Evolutionary conservation across 441 rosid genomes (phyloP), one percentile per base, ranked within the genome.

Genomic region (Pelargonium citronellum): DNA sequence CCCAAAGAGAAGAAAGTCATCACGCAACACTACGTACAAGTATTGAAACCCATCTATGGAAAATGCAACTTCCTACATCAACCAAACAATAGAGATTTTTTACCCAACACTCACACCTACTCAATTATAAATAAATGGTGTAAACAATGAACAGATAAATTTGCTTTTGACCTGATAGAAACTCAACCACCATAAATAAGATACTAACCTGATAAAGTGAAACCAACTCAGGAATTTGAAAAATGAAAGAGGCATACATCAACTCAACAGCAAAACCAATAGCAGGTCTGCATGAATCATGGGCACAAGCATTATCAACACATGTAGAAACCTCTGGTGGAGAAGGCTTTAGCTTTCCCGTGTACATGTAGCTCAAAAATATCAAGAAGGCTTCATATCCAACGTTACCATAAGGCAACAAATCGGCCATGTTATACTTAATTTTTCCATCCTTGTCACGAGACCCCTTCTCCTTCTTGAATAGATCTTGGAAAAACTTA

Each of bases 241-340:
- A 94, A 69, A 86, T 81, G 67, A 76, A 69, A 0, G 96, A 84
- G n/a, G 93, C 96, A 81, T 90, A 88, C 86, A 91, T 79, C 90
- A 91, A 74, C 79, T 94, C 93, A 68, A 88, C 95, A 0, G 84
- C 84, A 70, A 87, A 94, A 77, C 73, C 76, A 67, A 94, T 85
- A 15, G 90, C 95, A 5, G 98, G 97, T 68, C 84, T 74, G 82
- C 98, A 94, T 7, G 91, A 86, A 75, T 88, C 89, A 76, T 94
- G 98, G 43, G 73, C 74, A 64, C 98, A 94, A 15, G 67, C 78
- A 43, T 76, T 16, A 73, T 91, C 92, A 67, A 94, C 93, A 75
- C 98, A 94, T 16, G 89, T 87, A 0, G 97, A 91, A 47, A 89
- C 96, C 74, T 87, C 96, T 57, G 41, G 12, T 6, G 98, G 97